These are phyloP conservation scores for Dichomitus squalens DNA, from an alignment of 1,284 basidiomycete species.

Conservation along the genomic window DNA sequence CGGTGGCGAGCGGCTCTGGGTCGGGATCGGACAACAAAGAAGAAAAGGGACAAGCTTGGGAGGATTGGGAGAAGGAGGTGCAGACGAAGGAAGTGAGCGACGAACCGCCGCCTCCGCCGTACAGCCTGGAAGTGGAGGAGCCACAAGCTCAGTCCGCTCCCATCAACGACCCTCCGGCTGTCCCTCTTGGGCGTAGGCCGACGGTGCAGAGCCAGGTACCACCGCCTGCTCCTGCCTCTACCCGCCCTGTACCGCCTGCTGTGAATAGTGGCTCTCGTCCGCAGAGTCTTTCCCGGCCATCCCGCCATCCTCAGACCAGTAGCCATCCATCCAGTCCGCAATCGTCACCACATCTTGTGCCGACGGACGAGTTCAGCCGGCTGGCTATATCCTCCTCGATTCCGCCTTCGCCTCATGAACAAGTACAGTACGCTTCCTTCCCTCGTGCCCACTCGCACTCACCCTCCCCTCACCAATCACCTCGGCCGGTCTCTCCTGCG, in stretches of 20 bases:
- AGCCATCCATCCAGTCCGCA: slow-evolving; percentile 4
- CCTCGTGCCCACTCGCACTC: slow-evolving; percentile 14
- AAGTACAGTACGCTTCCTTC: neutral
- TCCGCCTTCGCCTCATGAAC: slow-evolving; percentile 13
- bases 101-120: slow-evolving; percentile 70
- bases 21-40: slow-evolving; percentile 20
- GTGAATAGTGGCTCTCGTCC: slow-evolving; percentile 14
- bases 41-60: slow-evolving; percentile 37
- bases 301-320: neutral
- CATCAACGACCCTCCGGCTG: slow-evolving; percentile 21
- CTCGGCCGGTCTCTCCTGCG: slow-evolving; percentile 12
- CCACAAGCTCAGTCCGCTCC: slow-evolving; percentile 14
- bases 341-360: slow-evolving; percentile 2
- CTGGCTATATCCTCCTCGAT: slow-evolving; percentile 10
- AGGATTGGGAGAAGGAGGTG: slow-evolving; percentile 43
- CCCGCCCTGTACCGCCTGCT: slow-evolving; percentile 9
- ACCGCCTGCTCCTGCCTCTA: slow-evolving; percentile 9
- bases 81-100: slow-evolving; percentile 43
- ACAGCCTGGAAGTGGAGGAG: slow-evolving; percentile 57
- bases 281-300: neutral
- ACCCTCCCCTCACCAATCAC: slow-evolving; percentile 16
- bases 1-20: slow-evolving; percentile 27
- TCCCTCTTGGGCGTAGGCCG: slow-evolving; percentile 15
- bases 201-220: slow-evolving; percentile 10
- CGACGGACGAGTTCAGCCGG: slow-evolving; percentile 8